Base-by-base conservation (phyloP, 129 eudicot genomes). In the Oenanthe sinensis region DNA sequence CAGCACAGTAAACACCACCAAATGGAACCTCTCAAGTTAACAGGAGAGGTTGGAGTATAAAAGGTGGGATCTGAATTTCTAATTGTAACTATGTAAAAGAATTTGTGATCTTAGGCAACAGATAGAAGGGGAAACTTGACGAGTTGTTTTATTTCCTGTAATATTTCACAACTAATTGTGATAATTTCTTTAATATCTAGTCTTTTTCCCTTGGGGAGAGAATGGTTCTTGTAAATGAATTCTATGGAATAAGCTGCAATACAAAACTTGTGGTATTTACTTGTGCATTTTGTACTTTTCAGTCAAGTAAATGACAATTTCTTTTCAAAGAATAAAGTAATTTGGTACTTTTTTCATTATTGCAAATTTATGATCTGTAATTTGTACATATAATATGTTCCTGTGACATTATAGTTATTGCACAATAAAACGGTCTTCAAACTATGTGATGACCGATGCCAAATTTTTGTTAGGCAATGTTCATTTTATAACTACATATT, bases 1-100 rank as follows among this genome's bases (percentile, higher is more conserved):
- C 98, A 85, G 79, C 90, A 88, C 6, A 88, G 90, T 19, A 93
- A 91, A 84, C 90, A 58, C 67, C 67, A 82, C 71, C 87, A 82
- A 60, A 76, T 44, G 63, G 90, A 88, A 33, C 81, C 88, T 33
- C 71, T 85, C 48, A 85, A 83, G 82, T 75, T 82, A 26, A 44
- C 69, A 40, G 49, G 93, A 83, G 81, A 77, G 13, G 81, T 81
- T 26, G 83, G 84, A 58, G 91, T 88, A 55, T 90, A 83, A 43
- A 86, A 82, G 82, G 74, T 75, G 74, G 19, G 6, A 63, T 63
- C 17, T 2, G 71, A 63, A 44, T 36, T 78, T 81, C 52, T 70
- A 79, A 77, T 75, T 75, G 79, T 49, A 79, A 70, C 79, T 36
- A 76, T 87, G 88, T 86, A 87, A 84, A 91, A 82, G 84, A 81